Percentiles rank a stretch among this genome's conserved stretches.
phyloP scores from a whole-genome alignment of 169 alveolate species.

The Plasmodium billcollinsi region DNA sequence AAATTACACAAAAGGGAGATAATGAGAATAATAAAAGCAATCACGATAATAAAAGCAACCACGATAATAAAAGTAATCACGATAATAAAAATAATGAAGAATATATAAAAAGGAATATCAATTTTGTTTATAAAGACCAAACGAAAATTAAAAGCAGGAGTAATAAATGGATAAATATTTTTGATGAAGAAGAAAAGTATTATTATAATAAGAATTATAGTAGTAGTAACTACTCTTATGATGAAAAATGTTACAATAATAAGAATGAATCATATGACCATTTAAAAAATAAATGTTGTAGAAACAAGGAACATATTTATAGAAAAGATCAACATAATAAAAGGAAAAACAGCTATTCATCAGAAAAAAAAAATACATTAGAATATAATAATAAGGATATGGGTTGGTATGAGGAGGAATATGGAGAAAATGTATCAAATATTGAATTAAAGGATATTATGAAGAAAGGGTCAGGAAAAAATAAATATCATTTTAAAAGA shows the following conservation, averaged over 20 bases:
- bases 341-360: neutral
- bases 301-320: slow-evolving; percentile 7
- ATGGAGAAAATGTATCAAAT: neutral
- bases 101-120: neutral
- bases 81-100: neutral
- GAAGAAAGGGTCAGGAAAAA: slow-evolving; percentile 18
- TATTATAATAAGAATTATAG: neutral
- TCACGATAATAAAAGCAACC: neutral
- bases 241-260: neutral
- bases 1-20: neutral
- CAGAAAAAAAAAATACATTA: slow-evolving; percentile 7
- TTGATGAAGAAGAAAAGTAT: neutral
- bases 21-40: neutral
- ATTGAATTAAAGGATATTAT: slow-evolving; percentile 46
- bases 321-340: slow-evolving; percentile 8
- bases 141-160: neutral
- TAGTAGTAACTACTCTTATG: neutral
- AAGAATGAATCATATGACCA: neutral
- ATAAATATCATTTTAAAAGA: slow-evolving; percentile 8
- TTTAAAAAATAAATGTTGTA: slow-evolving; percentile 16
- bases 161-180: neutral
- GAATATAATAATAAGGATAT: too few species aligned
- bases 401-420: too few species aligned
- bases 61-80: neutral
- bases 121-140: neutral